Percentiles rank a stretch among this genome's conserved stretches.
Evolutionary conservation across 108 stramenopile genomes (phyloP).

Genomic region (Cyclotella atomus): DNA sequence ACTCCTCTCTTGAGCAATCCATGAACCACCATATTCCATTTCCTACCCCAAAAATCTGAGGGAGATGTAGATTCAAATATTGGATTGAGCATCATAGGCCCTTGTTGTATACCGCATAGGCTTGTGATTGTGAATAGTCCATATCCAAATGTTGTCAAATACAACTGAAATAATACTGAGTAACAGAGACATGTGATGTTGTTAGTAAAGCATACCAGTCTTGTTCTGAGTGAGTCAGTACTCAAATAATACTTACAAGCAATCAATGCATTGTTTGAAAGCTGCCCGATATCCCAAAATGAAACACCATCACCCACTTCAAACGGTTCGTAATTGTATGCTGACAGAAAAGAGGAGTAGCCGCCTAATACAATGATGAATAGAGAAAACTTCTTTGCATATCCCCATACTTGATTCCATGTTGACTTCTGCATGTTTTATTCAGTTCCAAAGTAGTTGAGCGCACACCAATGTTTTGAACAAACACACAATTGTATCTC

Average conservation of each 20-base stretch:
- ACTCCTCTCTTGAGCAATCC: conserved; percentile 38
- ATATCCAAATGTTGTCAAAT: conserved; percentile 63
- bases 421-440: conserved; percentile 15
- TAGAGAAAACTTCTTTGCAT: conserved; percentile 14
- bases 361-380: conserved; percentile 15
- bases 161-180: conserved; percentile 61
- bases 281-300: conserved; percentile 29
- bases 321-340: conserved; percentile 33
- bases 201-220: not conserved
- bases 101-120: conserved; percentile 23
- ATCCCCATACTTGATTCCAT: conserved; percentile 2
- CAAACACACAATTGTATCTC: not conserved
- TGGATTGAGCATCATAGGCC: conserved; percentile 48
- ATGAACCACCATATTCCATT: conserved; percentile 38
- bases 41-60: conserved; percentile 51
- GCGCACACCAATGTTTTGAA: not conserved
- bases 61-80: conserved; percentile 40
- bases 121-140: conserved; percentile 48
- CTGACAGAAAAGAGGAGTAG: conserved; percentile 26
- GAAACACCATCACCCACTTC: conserved; percentile 11
- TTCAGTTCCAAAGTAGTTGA: no score
- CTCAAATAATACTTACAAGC: no score
- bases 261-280: conserved; percentile 32
- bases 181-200: not conserved
- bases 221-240: not conserved